These are phyloP conservation scores for Penicillium sclerotiorum DNA, from an alignment of 2,329 filamentous ascomycete genomes.

Conservation along the genomic window DNA sequence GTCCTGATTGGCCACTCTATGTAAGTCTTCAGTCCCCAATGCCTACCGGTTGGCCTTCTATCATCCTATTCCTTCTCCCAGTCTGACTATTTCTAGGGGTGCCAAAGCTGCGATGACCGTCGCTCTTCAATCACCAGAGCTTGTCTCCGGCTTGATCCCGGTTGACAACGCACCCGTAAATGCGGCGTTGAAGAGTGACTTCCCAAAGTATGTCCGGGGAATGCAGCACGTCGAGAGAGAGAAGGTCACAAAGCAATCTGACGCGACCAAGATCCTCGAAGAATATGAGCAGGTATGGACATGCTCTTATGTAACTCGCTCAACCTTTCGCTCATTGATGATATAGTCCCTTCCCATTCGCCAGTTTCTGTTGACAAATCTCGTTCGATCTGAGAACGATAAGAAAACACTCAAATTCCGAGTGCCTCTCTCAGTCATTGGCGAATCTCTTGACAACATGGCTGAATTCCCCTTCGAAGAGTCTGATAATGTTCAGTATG, in stretches of 20 bases:
- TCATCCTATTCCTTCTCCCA: not conserved
- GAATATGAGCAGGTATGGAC: conserved; percentile 68
- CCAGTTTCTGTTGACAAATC: conserved; percentile 89
- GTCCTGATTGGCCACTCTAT: conserved; percentile 94
- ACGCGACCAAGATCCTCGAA: conserved; percentile 78
- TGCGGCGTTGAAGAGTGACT: conserved; percentile 71
- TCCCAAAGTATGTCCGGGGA: conserved; percentile 76
- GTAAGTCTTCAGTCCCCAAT: conserved; percentile 48
- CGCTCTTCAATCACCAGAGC: conserved; percentile 69
- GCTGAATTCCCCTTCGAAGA: conserved; percentile 87
- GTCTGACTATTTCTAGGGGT: conserved; percentile 58
- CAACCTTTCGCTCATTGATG: not conserved
- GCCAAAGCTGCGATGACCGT: conserved; percentile 91
- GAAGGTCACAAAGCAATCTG: conserved; percentile 67
- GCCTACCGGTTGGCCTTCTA: not conserved
- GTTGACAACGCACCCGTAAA: conserved; percentile 94
- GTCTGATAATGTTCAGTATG: conserved; percentile 67
- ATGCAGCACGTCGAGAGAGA: conserved; percentile 81
- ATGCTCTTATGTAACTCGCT: not conserved
- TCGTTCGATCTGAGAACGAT: conserved; percentile 58
- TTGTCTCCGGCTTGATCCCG: conserved; percentile 71
- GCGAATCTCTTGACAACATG: conserved; percentile 69
- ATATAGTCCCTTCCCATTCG: conserved; percentile 70
- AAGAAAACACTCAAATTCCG: conserved; percentile 69
- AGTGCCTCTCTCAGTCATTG: conserved; percentile 74